These are phyloP conservation scores for Furcasterigmium furcatum DNA, from an alignment of 2,329 filamentous ascomycete species.

Conservation along the genomic window DNA sequence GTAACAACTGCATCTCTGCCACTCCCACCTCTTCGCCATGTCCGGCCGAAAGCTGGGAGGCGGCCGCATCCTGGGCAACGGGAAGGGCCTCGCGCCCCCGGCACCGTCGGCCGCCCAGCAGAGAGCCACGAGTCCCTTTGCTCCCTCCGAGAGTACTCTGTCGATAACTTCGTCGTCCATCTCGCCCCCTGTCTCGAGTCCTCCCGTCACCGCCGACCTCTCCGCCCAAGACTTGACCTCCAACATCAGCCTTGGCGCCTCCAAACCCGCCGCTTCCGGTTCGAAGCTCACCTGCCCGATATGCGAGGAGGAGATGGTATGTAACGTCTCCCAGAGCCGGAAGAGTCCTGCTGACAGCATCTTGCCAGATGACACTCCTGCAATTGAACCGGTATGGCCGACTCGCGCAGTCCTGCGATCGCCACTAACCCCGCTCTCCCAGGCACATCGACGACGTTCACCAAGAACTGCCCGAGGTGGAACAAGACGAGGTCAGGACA, in stretches of 20 bases:
- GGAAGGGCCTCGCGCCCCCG: conserved; percentile 73
- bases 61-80: conserved; percentile 85
- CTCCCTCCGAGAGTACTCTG: conserved; percentile 66
- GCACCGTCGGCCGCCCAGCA: conserved; percentile 36
- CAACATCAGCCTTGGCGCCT: conserved; percentile 67
- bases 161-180: conserved; percentile 70
- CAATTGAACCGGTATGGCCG: conserved; percentile 72
- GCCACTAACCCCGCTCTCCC: conserved; percentile 4
- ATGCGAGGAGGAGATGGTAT: conserved; percentile 95
- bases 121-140: conserved; percentile 46
- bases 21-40: conserved; percentile 48
- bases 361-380: conserved; percentile 75
- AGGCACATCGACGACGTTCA: conserved; percentile 80
- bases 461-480: conserved; percentile 81
- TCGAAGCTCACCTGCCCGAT: conserved; percentile 89
- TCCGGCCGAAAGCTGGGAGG: conserved; percentile 85
- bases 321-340: conserved; percentile 14
- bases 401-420: conserved; percentile 1
- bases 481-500: conserved; percentile 92
- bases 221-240: conserved; percentile 72
- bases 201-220: conserved; percentile 55
- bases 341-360: conserved; percentile 11
- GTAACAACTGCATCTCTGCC: conserved; percentile 16
- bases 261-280: conserved; percentile 53
- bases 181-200: conserved; percentile 56